Evolutionary conservation across 345 rosid species (phyloP).

Genomic region (Psidium friedrichsthalianum): DNA sequence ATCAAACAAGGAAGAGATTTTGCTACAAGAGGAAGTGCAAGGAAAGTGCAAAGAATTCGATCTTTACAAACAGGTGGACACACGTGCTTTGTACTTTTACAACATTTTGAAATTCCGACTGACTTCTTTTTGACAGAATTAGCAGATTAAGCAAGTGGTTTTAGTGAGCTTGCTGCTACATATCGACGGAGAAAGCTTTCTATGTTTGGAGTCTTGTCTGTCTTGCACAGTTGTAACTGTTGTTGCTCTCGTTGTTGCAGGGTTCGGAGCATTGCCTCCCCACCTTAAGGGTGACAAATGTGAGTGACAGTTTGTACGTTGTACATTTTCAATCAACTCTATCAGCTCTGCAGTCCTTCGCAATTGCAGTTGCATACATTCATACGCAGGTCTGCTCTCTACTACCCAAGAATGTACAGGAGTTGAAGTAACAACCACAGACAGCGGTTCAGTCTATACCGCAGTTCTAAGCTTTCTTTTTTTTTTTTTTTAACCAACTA

Average conservation of each 20-base stretch:
- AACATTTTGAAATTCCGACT: not conserved
- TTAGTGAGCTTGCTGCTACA: not conserved
- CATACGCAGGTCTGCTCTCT: conserved; percentile 54
- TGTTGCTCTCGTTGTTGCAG: conserved; percentile 10
- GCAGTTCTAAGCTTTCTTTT: not conserved
- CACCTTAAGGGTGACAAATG: conserved; percentile 53
- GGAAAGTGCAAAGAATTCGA: conserved; percentile 54
- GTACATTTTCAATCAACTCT: conserved; percentile 59
- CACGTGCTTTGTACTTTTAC: not conserved
- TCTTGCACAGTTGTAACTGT: not conserved
- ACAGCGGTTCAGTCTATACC: not conserved
- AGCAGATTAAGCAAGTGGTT: not conserved
- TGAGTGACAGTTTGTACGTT: conserved; percentile 56
- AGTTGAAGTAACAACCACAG: conserved; percentile 2
- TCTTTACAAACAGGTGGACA: conserved; percentile 49
- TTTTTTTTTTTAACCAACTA: not conserved
- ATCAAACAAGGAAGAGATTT: conserved; percentile 22
- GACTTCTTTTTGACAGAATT: not conserved
- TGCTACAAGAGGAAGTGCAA: conserved; percentile 14
- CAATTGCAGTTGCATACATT: conserved; percentile 74
- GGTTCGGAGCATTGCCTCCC: conserved; percentile 42
- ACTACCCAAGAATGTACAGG: conserved; percentile 27
- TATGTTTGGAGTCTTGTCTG: not conserved
- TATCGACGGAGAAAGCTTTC: not conserved
- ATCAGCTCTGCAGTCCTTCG: conserved; percentile 76